phyloP scores from a whole-genome alignment of 768 basidiomycete species.

The Rubroboletus pulcherrimus region DNA sequence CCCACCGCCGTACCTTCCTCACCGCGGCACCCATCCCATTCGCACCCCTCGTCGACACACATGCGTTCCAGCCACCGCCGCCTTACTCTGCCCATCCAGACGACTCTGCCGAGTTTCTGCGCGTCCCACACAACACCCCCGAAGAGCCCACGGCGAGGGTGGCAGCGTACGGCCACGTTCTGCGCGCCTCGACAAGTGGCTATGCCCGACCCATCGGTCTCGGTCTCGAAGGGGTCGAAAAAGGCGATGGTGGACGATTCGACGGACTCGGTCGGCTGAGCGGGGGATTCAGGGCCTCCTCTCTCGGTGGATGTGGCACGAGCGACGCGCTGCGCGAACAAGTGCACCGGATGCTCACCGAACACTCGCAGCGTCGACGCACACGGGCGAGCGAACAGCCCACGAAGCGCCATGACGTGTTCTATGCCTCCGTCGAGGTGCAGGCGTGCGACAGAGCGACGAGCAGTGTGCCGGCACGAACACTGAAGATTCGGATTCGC shows the following conservation, averaged over 20 bases:
- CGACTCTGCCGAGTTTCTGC: slow-evolving; percentile 10
- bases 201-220: slow-evolving; percentile 17
- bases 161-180: neutral
- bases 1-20: slow-evolving; percentile 11
- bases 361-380: slow-evolving; percentile 19
- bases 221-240: slow-evolving; percentile 26
- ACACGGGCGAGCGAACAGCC: slow-evolving; percentile 19
- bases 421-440: slow-evolving; percentile 21
- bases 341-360: slow-evolving; percentile 19
- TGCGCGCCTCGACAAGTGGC: neutral
- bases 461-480: neutral
- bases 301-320: neutral
- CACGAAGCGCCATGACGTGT: slow-evolving; percentile 24
- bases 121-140: slow-evolving; percentile 30
- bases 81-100: slow-evolving; percentile 16
- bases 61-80: slow-evolving; percentile 26
- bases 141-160: neutral
- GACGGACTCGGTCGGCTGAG: slow-evolving; percentile 29
- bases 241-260: slow-evolving; percentile 22
- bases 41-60: slow-evolving; percentile 27
- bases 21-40: slow-evolving; percentile 20
- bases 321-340: slow-evolving; percentile 17
- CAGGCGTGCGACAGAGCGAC: neutral
- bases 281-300: slow-evolving; percentile 19
- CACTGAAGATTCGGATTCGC: slow-evolving; percentile 13